phyloP scores from a whole-genome alignment of 208 protist genomes.

The Leptomonas pyrrhocoris region DNA sequence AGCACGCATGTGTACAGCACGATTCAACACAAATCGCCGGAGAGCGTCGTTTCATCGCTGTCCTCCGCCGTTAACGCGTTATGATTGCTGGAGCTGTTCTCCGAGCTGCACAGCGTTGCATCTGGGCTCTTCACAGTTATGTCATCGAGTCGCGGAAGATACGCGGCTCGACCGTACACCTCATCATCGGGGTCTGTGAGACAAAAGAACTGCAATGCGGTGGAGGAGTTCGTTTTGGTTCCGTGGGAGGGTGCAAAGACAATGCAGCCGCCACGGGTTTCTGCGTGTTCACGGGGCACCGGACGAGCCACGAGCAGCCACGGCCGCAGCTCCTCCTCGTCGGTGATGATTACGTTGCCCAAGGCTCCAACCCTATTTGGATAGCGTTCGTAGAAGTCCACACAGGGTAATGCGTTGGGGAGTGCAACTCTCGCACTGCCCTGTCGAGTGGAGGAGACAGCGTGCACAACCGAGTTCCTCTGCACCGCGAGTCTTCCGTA shows the following conservation, averaged over 20 bases:
- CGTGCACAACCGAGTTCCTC: too few relatives aligned
- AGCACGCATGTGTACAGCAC: too few relatives aligned
- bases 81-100: background rate
- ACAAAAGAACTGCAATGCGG: background rate
- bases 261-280: conserved; percentile 4
- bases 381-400: background rate
- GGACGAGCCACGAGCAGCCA: conserved; percentile 4
- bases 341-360: background rate
- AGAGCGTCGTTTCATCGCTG: too few relatives aligned
- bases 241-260: background rate
- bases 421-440: too few relatives aligned
- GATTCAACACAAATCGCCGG: background rate
- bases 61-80: conserved; percentile 2
- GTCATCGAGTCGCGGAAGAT: background rate
- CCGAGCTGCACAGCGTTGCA: background rate
- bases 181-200: conserved; percentile 10
- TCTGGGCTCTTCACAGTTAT: background rate
- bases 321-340: background rate
- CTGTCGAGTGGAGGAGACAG: too few relatives aligned
- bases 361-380: background rate
- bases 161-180: conserved; percentile 7
- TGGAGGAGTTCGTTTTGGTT: background rate
- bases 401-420: background rate
- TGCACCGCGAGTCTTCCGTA: too few relatives aligned
- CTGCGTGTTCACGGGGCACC: conserved; percentile 7